A percentile compares a stretch with the other conserved stretches of the same genome.
Evolutionary conservation across 805 yeast species (phyloP).

Genomic region (Ogataea populi-albae): DNA sequence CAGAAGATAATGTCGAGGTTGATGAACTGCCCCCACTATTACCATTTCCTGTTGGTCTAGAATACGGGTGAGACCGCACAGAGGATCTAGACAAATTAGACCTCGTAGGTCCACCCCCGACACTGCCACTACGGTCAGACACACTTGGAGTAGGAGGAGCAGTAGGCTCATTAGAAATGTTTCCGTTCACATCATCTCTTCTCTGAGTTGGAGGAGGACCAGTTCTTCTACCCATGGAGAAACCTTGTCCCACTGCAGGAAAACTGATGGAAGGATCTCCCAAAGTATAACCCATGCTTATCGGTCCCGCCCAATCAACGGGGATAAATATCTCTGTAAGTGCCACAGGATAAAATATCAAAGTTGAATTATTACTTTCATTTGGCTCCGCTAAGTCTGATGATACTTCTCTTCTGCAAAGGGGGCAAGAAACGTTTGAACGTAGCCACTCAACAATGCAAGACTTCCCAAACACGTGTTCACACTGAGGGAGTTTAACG

Average conservation of each 20-base stretch:
- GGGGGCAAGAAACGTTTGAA: constrained; percentile 71
- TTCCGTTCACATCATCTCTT: too few species aligned
- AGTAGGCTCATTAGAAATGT: not conserved
- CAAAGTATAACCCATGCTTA: constrained; percentile 15
- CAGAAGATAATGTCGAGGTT: too few species aligned
- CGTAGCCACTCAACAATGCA: constrained; percentile 81
- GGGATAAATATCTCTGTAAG: constrained; percentile 31
- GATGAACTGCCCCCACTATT: constrained; percentile 5
- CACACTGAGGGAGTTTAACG: constrained; percentile 67
- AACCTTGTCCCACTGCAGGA: constrained; percentile 27
- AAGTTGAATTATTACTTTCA: constrained; percentile 5
- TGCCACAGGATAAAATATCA: constrained; percentile 28
- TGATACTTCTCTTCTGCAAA: constrained; percentile 62
- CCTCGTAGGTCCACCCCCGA: constrained; percentile 17
- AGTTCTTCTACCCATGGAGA: constrained; percentile 26
- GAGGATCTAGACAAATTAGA: constrained; percentile 6
- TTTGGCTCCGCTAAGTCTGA: constrained; percentile 21
- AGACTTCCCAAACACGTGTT: constrained; percentile 75
- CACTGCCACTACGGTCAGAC: constrained; percentile 1
- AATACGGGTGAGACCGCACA: constrained; percentile 17
- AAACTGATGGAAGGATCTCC: constrained; percentile 29
- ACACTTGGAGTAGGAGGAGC: not conserved
- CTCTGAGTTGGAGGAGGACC: too few species aligned
- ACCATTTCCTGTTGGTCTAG: constrained; percentile 13
- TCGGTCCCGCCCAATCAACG: constrained; percentile 29